Conservation (phyloP, 2,329 filamentous ascomycete genomes). For the Cytospora mali region DNA sequence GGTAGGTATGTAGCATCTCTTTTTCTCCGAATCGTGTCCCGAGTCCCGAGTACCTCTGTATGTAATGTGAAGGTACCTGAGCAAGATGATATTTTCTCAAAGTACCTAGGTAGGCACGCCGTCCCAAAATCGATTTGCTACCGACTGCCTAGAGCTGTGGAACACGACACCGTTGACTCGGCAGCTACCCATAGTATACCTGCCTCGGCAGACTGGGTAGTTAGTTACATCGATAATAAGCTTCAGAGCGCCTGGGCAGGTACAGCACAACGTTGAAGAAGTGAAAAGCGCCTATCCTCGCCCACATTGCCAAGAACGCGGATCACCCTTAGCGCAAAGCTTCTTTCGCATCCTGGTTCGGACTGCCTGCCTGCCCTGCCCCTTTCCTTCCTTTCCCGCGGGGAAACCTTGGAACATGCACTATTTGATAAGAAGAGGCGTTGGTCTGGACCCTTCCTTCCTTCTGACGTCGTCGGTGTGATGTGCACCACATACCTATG, state of each 20-base stretch:
- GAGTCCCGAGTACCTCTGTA: not conserved
- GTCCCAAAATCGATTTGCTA: not conserved
- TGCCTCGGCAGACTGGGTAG: too few species aligned
- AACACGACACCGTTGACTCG: not conserved
- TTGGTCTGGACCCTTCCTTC: not conserved
- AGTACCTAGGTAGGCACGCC: not conserved
- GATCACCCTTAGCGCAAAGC: conserved; percentile 16
- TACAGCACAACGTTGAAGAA: not conserved
- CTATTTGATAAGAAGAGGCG: not conserved
- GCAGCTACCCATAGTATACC: too few species aligned
- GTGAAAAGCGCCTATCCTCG: conserved; percentile 5
- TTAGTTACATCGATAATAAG: conserved; percentile 2
- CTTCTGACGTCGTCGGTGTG: not conserved
- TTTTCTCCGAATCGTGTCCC: not conserved
- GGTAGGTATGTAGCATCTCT: not conserved
- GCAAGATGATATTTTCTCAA: too few species aligned
- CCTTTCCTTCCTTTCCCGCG: conserved; percentile 1
- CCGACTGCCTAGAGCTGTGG: too few species aligned
- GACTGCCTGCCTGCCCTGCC: conserved; percentile 4
- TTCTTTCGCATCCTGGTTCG: conserved; percentile 21
- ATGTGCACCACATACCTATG: not conserved
- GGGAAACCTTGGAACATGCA: not conserved
- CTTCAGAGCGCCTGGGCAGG: not conserved
- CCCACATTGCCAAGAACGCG: conserved; percentile 21
- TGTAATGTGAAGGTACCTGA: not conserved